Conservation (phyloP, 345 rosid species). For the Lepidium didymum region DNA sequence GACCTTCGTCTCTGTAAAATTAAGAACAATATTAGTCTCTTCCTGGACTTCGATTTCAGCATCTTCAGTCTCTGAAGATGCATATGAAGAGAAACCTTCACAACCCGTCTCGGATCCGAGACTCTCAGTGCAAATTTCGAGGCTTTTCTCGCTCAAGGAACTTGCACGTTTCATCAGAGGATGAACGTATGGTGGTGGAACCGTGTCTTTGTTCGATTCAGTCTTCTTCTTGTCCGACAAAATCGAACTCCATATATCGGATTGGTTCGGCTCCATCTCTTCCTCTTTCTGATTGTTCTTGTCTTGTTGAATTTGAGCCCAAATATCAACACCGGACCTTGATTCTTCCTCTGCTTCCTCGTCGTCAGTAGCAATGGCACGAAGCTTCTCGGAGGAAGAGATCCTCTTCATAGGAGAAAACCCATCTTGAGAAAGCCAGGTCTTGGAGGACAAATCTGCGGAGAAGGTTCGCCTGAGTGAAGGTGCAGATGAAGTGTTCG, state of each 20-base stretch:
- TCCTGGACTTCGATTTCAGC: constrained; percentile 33
- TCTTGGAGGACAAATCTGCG: constrained; percentile 79
- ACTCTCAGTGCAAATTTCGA: constrained; percentile 87
- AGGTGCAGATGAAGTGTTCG: constrained; percentile 29
- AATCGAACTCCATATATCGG: constrained; percentile 62
- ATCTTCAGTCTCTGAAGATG: constrained; percentile 51
- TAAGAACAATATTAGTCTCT: background rate
- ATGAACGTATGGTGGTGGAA: constrained; percentile 60
- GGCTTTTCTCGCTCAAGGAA: constrained; percentile 69
- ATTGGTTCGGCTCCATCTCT: constrained; percentile 26
- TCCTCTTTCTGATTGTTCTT: constrained; percentile 25
- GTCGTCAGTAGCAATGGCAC: constrained; percentile 18
- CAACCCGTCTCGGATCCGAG: constrained; percentile 99
- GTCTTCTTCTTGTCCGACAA: constrained; percentile 39
- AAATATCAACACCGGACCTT: constrained; percentile 34
- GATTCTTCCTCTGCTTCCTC: constrained; percentile 21
- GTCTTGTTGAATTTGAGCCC: constrained; percentile 46
- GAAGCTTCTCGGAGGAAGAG: constrained; percentile 49
- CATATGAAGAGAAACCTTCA: constrained; percentile 61
- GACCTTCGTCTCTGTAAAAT: background rate
- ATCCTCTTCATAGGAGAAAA: constrained; percentile 47
- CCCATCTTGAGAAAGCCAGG: constrained; percentile 51
- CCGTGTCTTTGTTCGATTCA: constrained; percentile 24
- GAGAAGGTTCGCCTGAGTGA: constrained; percentile 75
- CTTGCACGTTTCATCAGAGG: constrained; percentile 61